Percentiles rank a stretch among this genome's conserved stretches.
Evolutionary conservation across 306 rosid species (phyloP).

Genomic region (Vigna reflexopilosa): DNA sequence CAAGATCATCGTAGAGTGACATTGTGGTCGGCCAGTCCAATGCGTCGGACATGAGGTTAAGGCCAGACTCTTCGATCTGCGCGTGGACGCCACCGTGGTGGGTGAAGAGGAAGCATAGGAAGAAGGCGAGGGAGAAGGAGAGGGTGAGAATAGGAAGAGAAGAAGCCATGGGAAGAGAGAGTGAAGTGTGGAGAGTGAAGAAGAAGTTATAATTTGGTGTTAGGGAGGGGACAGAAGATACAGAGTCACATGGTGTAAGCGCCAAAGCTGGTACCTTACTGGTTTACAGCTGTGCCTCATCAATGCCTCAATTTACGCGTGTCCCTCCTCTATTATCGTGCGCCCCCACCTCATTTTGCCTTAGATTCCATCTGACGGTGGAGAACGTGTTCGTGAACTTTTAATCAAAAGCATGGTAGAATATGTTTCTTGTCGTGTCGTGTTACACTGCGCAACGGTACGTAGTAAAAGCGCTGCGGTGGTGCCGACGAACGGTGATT

Average conservation of each 20-base stretch:
- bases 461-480: constrained; percentile 38
- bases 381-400: neutral
- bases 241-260: constrained; percentile 70
- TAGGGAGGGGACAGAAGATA: constrained; percentile 10
- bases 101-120: constrained; percentile 3
- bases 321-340: constrained; percentile 25
- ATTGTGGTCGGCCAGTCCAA: constrained; percentile 72
- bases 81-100: neutral
- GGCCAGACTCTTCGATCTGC: constrained; percentile 63
- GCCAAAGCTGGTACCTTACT: constrained; percentile 39
- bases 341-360: constrained; percentile 34
- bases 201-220: neutral
- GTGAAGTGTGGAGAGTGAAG: neutral
- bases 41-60: constrained; percentile 64
- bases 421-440: neutral
- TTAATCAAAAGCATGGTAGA: neutral
- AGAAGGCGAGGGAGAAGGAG: constrained; percentile 30
- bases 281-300: constrained; percentile 73
- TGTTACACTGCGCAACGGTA: constrained; percentile 17
- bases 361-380: neutral
- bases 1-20: constrained; percentile 51
- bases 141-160: constrained; percentile 20
- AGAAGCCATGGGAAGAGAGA: constrained; percentile 33
- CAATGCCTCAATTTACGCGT: constrained; percentile 50
- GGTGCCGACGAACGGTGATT: neutral